Evolutionary conservation across 306 rosid species (phyloP).

Genomic region (Styphnolobium japonicum): DNA sequence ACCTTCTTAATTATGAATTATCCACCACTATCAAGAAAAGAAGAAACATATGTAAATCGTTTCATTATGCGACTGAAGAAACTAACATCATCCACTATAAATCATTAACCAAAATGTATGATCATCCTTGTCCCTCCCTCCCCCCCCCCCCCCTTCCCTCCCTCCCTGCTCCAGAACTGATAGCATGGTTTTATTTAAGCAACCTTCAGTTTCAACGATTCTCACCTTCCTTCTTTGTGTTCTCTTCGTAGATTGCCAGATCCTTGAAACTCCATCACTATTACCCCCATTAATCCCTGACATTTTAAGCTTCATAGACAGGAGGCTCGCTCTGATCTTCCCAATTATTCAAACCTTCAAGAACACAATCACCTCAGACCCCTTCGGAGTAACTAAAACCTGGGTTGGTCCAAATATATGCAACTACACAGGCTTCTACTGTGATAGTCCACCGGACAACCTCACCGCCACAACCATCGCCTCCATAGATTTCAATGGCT

Average conservation of each 20-base stretch:
- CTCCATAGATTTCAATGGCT: constrained; percentile 78
- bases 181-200: constrained; percentile 14
- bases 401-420: constrained; percentile 81
- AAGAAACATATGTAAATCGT: not conserved
- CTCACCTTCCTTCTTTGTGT: constrained; percentile 22
- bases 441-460: constrained; percentile 68
- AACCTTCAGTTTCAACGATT: not conserved
- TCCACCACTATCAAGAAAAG: constrained; percentile 3
- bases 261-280: constrained; percentile 3
- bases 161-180: not conserved
- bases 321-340: constrained; percentile 52
- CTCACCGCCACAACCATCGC: constrained; percentile 61
- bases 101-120: constrained; percentile 1
- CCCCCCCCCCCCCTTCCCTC: not conserved
- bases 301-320: constrained; percentile 49
- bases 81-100: constrained; percentile 5
- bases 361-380: constrained; percentile 73
- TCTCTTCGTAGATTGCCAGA: constrained; percentile 22
- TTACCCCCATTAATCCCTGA: constrained; percentile 31
- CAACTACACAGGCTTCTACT: constrained; percentile 78
- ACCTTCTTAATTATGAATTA: constrained; percentile 11
- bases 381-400: constrained; percentile 55
- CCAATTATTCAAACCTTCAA: constrained; percentile 76
- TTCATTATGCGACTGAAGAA: constrained; percentile 2
- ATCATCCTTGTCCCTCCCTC: not conserved